These are phyloP conservation scores for Apocynum venetum DNA, from an alignment of 257 asterid genomes.

Conservation along the genomic window DNA sequence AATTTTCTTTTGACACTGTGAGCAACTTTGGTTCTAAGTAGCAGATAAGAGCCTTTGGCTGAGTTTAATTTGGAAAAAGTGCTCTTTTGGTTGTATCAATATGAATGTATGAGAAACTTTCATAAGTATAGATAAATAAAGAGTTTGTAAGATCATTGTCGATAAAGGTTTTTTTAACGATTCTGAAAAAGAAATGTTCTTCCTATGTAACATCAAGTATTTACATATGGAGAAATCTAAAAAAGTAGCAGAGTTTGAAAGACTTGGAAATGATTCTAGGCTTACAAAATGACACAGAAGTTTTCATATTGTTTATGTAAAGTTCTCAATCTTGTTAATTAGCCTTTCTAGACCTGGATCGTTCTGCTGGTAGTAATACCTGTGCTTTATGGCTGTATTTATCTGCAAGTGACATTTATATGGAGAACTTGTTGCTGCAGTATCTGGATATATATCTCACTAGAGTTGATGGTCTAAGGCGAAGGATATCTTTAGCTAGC, in stretches of 20 bases:
- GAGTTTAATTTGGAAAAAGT: neutral
- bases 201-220: neutral
- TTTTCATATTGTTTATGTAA: neutral
- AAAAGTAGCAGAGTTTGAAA: neutral
- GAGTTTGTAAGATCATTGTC: neutral
- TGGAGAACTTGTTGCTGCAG: conserved; percentile 47
- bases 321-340: neutral
- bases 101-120: neutral
- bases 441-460: conserved; percentile 85
- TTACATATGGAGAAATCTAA: neutral
- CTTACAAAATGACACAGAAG: neutral
- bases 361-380: neutral
- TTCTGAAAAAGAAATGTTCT: neutral
- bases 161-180: neutral
- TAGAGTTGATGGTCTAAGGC: conserved; percentile 86
- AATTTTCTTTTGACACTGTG: neutral
- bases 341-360: neutral
- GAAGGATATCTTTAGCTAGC: conserved; percentile 57
- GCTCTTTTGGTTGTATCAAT: neutral
- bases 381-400: neutral
- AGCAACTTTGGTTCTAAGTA: neutral
- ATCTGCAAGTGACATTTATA: neutral
- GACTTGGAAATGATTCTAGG: neutral
- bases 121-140: neutral
- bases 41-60: neutral